A percentile compares a stretch with the other conserved stretches of the same genome.
Conservation (phyloP, 2,329 filamentous ascomycete species). For the Alternaria ventricosa region DNA sequence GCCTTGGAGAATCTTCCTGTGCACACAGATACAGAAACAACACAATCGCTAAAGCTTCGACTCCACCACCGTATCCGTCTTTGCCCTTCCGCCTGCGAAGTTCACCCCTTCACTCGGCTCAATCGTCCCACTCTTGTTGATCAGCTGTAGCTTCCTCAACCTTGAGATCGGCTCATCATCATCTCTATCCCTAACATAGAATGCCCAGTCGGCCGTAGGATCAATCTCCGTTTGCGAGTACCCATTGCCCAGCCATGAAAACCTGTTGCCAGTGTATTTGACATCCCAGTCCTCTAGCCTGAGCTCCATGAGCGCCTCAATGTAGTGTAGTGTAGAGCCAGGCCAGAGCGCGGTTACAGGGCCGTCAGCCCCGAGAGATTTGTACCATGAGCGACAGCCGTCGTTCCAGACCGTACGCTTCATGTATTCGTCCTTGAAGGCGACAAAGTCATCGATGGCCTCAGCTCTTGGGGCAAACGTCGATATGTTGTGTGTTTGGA, state of each 20-base stretch:
- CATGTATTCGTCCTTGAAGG: constrained; percentile 56
- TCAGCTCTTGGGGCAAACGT: constrained; percentile 53
- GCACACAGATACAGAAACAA: background rate
- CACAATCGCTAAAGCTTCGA: constrained; percentile 21
- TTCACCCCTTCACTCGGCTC: constrained; percentile 14
- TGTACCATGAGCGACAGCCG: constrained; percentile 55
- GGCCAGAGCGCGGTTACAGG: constrained; percentile 53
- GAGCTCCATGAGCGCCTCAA: constrained; percentile 56
- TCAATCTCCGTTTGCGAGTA: constrained; percentile 45
- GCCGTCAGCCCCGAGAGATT: constrained; percentile 40
- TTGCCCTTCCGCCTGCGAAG: constrained; percentile 19
- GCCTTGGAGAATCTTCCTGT: background rate
- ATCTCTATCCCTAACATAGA: constrained; percentile 44
- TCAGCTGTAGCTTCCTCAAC: constrained; percentile 32
- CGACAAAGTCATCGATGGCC: constrained; percentile 59
- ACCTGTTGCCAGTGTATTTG: constrained; percentile 46
- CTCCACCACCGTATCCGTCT: constrained; percentile 2
- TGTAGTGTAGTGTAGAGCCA: constrained; percentile 57
- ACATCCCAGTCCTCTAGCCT: constrained; percentile 58
- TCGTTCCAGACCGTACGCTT: constrained; percentile 55
- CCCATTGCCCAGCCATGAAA: constrained; percentile 50
- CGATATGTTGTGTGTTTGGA: constrained; percentile 57
- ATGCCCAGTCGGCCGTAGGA: constrained; percentile 45
- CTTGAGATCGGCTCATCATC: constrained; percentile 40
- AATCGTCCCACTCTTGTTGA: constrained; percentile 43